Base-by-base conservation (phyloP, 148 eudicot genomes). In the Persicaria tinctoria region DNA sequence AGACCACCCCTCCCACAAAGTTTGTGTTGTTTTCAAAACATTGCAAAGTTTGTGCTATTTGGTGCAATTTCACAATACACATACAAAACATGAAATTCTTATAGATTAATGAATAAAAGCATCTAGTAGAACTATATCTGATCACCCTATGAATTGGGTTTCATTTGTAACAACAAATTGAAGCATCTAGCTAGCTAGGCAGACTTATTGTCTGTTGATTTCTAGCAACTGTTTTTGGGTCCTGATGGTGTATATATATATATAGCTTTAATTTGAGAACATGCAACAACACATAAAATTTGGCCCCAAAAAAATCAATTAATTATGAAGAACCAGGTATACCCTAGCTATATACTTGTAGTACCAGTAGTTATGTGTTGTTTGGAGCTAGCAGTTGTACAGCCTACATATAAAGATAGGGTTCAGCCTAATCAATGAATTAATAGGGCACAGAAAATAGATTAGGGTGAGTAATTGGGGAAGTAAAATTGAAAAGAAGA, bases 391-490 rank as follows among this genome's bases (percentile, higher is more conserved):
- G 27, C 45, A 63, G 69, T 10, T 27, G 16, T 63, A 63, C 13
- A 38, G 46, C 16, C 46, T 63, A 27, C 27, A 60, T 60, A 59
- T 0, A 3, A 1, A 11, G 5, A 64, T 41, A 32, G 47, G 47
- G 6, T 2, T 66, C 70, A 66, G 70, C 70, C 70, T 66, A 41
- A 41, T 66, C 47, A 66, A 66, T 66, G 70, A 66, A 66, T 27
- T 32, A 63, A 44, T n/a, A 64, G 3, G 69, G 16, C 14, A 38
- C 69, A 64, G 46, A 64, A 64, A 32, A 12, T 66, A 66, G 70
- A 41, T 66, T 44, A 66, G n/a, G 32, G 44, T 20, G 41, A 8
- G 3, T 27, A 20, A 23, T 60, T 57, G 63, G 63, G 63, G 17
- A 57, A 57, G 27, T 20, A 60, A 60, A 60, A 27, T 60, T 60